phyloP scores from a whole-genome alignment of 1,284 basidiomycete genomes.

The Cryptococcus wingfieldii region DNA sequence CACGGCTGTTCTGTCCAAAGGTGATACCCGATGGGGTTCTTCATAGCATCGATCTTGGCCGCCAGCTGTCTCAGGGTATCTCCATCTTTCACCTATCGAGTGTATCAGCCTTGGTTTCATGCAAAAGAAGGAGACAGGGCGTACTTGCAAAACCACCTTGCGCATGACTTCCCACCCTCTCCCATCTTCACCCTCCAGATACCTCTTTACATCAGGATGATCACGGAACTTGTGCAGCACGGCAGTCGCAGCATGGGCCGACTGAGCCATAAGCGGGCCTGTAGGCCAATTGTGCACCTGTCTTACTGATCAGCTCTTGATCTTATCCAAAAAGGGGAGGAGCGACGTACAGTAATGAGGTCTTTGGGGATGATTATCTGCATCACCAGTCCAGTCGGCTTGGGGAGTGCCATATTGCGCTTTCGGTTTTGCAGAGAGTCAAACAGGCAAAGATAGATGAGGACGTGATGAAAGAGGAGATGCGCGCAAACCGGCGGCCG shows the following conservation, averaged over 20 bases:
- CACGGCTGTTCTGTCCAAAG: conserved; percentile 54
- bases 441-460: too few species aligned
- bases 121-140: neutral
- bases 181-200: conserved; percentile 35
- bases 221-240: conserved; percentile 37
- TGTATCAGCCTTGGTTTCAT: neutral
- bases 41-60: conserved; percentile 29
- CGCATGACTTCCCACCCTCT: conserved; percentile 42
- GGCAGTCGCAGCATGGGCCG: conserved; percentile 52
- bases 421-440: too few species aligned
- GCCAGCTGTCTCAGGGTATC: conserved; percentile 34
- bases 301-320: neutral
- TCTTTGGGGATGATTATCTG: conserved; percentile 48
- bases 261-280: conserved; percentile 53
- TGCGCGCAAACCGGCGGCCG: too few species aligned
- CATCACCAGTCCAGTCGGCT: conserved; percentile 43
- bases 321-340: neutral
- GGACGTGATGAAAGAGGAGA: too few species aligned
- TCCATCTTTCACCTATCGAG: conserved; percentile 37
- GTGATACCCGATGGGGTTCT: conserved; percentile 41
- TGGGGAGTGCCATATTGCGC: conserved; percentile 7
- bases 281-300: conserved; percentile 48
- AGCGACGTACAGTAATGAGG: conserved; percentile 35
- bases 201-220: conserved; percentile 36
- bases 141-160: conserved; percentile 43